Evolutionary conservation across 768 basidiomycete genomes (phyloP), one percentile per base, ranked within the genome.

Genomic region (Glaciozyma martinii): DNA sequence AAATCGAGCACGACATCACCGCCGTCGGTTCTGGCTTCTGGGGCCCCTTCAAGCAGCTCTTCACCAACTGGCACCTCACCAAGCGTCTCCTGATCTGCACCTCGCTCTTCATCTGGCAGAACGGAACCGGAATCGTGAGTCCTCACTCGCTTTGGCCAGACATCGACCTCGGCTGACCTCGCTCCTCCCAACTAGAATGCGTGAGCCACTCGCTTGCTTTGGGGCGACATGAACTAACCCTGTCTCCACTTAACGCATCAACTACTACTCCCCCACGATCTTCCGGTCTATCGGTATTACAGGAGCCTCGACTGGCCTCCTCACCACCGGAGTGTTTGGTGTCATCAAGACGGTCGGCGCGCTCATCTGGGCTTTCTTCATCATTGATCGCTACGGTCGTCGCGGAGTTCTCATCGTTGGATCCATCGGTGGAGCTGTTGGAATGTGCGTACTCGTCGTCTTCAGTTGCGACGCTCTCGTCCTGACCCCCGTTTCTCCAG

Each of bases 211-310:
- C n/a, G n/a, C n/a, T n/a, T n/a, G n/a, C n/a, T n/a, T n/a, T n/a
- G n/a, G n/a, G n/a, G n/a, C n/a, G n/a, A n/a, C n/a, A n/a, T n/a
- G n/a, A n/a, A n/a, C n/a, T n/a, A n/a, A n/a, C n/a, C n/a, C n/a
- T n/a, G n/a, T n/a, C n/a, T n/a, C n/a, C n/a, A n/a, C n/a, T n/a
- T n/a, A n/a, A n/a, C n/a, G n/a, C 33, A 61, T 66, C 62, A 78
- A 78, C 63, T 80, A 79, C 68, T 81, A 81, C 71, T 79, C 78
- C 9, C 81, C 81, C 6, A 81, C 80, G 1, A 77, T 83, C 30
- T 77, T 81, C 61, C 57, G 56, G 37, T 78, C 78, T 15, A 79
- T 83, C 70, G 71, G 71, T 3, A 53, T 73, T 50, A 58, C 58
- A 9, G 72, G 72, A 3, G 62, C 66, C 29, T 54, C 13, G 33